Evolutionary conservation across 1,139 yeast species (phyloP), one percentile per base, ranked within the genome.

Genomic region (Kodamaea ohmeri): DNA sequence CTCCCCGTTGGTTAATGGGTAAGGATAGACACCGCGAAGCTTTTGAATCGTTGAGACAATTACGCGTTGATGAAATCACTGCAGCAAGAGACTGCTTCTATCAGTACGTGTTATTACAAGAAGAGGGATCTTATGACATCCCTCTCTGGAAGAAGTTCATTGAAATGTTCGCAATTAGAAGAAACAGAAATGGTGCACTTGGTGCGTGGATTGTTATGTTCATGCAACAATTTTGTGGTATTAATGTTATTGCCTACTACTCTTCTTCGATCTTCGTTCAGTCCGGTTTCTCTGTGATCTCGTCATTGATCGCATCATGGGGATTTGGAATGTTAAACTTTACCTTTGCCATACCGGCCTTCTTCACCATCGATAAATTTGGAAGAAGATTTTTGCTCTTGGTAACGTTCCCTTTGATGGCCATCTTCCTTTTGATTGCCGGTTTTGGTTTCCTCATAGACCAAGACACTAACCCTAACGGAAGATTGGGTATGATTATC

Each of bases 161-260:
- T 39, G 83, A 80, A 57, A 65, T 81, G 71, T 69, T 81, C 54
- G 71, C 80, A 11, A 69, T 85, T 36, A 76, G 92, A 58, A 77
- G 96, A 67, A 85, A 85, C 62, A 76, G 95, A 63, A 83, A 88
- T 52, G 95, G 92, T 41, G 78, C 87, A 9, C 52, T 82, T 41
- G 95, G 88, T 39, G 79, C 95, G 3, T 83, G 84, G 76, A 72
- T 86, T 46, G 85, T 80, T 46, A 87, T 88, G 80, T 83, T 86
- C 56, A 83, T 83, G 88, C 96, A 88, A 66, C 96, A 87, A 59
- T 84, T 87, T 67, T 87, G 95, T 63, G 96, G 96, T 53, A 80
- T 88, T 56, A 87, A 87, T 53, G 94, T 86, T 38, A 86, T 88
- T 61, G 94, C 95, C 15, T 83, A 83, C 61, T 84, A 83, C 58